These are phyloP conservation scores for Hypoxylon crocopeplum DNA, from an alignment of 495 filamentous ascomycete genomes.

Conservation along the genomic window DNA sequence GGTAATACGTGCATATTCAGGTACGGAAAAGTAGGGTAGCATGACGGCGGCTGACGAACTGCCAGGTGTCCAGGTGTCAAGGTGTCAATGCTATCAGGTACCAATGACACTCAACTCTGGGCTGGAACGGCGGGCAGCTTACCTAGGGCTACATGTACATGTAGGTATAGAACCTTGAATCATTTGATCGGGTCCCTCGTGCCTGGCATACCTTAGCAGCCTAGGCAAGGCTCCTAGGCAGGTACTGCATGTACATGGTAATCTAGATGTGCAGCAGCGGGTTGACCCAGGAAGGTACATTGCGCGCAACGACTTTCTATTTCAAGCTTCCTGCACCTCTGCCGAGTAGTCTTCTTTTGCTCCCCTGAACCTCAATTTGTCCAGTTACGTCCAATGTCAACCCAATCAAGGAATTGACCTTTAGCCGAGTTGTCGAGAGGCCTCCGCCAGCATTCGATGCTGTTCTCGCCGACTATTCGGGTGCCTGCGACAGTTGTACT, in stretches of 20 bases:
- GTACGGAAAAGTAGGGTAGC: conserved; percentile 25
- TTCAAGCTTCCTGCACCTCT: conserved; percentile 33
- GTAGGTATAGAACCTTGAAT: neutral
- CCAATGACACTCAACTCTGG: conserved; percentile 18
- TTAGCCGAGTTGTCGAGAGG: conserved; percentile 32
- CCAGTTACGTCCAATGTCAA: conserved; percentile 17
- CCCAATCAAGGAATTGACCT: conserved; percentile 23
- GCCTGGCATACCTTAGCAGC: too few species aligned
- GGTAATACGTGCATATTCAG: conserved; percentile 33
- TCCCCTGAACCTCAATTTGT: conserved; percentile 14
- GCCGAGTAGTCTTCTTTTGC: neutral
- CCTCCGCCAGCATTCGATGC: neutral
- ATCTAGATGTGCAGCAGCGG: conserved; percentile 34
- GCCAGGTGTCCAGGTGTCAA: conserved; percentile 9
- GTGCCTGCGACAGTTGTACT: conserved; percentile 3
- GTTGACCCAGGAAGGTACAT: conserved; percentile 13
- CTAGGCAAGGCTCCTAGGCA: too few species aligned
- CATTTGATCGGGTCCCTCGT: too few species aligned
- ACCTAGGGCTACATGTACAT: too few species aligned
- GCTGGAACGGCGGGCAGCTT: too few species aligned
- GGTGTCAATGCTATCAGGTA: conserved; percentile 18
- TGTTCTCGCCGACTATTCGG: conserved; percentile 9
- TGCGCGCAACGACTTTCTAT: conserved; percentile 36
- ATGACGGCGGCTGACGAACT: conserved; percentile 30
- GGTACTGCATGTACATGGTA: neutral